Evolutionary conservation across 2,329 filamentous ascomycete genomes (phyloP), one percentile per base, ranked within the genome.

Genomic region (Claviceps capensis): DNA sequence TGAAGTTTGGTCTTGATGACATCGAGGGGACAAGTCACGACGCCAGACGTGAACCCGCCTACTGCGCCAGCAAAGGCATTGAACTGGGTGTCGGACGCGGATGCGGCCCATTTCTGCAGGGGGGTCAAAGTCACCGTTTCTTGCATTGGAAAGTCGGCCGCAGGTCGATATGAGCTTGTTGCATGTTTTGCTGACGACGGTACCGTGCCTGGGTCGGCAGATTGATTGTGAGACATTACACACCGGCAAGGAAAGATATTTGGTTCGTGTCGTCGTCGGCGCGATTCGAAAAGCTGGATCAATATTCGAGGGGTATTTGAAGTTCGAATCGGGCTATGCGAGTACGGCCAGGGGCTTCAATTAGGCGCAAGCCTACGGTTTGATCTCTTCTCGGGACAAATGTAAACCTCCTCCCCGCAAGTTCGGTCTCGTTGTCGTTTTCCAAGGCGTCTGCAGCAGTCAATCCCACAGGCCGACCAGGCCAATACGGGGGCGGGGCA

Each of bases 1-100:
- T 98, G 93, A 55, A 98, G 72, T 69, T 96, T 97, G 45, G 93
- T 98, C 74, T 98, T 98, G 69, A 98, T 97, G 56, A 98, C 93
- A 74, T 98, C 93, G 60, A 98, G 82, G 43, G 93, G 93, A 67
- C 93, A 98, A 50, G 91, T 97, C 58, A 96, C 87, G 52, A 98
- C 80, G 49, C 93, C 93, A 7, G 90, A 95, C 22, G 88, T 89
- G 62, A 97, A 88, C 48, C 93, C 93, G 49, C 90, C 91, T 53
- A 88, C 76, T 48, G 90, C 91, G 52, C 93, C 93, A 44, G 88
- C 85, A 52, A 96, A 75, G 56, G 88, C 88, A 66, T 94, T 88
- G 66, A 97, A 82, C 56, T 80, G 77, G 19, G 78, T 73, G 56
- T 82, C 76, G 37, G 78, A 79, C 49, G 79, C 78, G 41, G 64